Conservation (phyloP, 2,329 filamentous ascomycete genomes). For the Neopestalotiopsis rosae region DNA sequence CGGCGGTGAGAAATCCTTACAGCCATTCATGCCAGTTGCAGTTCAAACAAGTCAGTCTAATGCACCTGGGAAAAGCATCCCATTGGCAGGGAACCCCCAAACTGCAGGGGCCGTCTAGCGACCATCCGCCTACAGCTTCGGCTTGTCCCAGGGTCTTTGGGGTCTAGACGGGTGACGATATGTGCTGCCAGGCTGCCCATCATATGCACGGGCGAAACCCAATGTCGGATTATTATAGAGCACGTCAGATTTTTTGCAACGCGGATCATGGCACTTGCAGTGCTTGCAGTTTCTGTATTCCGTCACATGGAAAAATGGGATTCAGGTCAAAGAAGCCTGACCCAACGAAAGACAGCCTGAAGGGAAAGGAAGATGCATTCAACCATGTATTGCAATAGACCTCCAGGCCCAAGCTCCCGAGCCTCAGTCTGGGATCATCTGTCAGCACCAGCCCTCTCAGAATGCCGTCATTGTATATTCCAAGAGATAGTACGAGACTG, state of each 20-base stretch:
- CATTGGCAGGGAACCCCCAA: not conserved
- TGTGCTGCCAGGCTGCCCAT: not conserved
- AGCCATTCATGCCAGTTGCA: not conserved
- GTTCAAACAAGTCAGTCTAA: constrained; percentile 2
- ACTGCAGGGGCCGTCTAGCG: not conserved
- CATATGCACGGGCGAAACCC: not conserved
- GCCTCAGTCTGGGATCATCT: too few relatives aligned
- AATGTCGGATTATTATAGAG: not conserved
- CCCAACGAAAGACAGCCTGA: too few relatives aligned
- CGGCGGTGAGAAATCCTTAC: not conserved
- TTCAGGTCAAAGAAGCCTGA: too few relatives aligned
- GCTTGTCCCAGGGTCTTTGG: not conserved
- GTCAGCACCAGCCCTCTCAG: too few relatives aligned
- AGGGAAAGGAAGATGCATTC: too few relatives aligned
- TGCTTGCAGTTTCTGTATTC: not conserved
- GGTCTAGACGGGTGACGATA: not conserved
- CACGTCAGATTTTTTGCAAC: not conserved
- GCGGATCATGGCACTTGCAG: not conserved
- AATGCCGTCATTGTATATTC: too few relatives aligned
- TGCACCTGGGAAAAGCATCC: not conserved
- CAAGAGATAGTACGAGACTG: too few relatives aligned
- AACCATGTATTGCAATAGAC: too few relatives aligned
- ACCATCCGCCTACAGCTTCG: not conserved
- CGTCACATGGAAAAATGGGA: not conserved
- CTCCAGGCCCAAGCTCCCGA: too few relatives aligned